Conservation (phyloP, 164 flowering plant genomes). For the Litsea cubeba region DNA sequence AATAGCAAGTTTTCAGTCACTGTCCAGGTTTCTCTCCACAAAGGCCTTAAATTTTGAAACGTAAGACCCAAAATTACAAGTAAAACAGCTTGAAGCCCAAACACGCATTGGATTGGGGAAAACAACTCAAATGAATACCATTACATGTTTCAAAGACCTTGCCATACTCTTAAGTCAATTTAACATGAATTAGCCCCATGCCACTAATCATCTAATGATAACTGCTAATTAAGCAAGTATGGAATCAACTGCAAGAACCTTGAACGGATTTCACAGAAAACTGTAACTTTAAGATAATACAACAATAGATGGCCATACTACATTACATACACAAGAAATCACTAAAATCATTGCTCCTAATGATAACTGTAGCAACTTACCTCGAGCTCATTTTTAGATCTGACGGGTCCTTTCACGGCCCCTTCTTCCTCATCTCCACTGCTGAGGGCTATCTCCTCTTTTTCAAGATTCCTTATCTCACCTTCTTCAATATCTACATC, state of each 20-base stretch:
- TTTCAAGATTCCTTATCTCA: constrained; percentile 47
- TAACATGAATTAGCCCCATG: too few relatives aligned
- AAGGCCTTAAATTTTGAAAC: too few relatives aligned
- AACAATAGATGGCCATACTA: too few relatives aligned
- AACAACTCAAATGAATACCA: not conserved
- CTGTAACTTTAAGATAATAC: too few relatives aligned
- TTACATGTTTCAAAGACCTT: not conserved
- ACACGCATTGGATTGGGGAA: not conserved
- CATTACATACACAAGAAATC: too few relatives aligned
- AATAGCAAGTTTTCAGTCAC: not conserved
- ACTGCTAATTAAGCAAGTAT: too few relatives aligned
- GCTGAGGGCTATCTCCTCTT: constrained; percentile 22
- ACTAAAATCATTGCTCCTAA: too few relatives aligned
- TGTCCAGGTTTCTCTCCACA: not conserved
- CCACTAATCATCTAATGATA: too few relatives aligned
- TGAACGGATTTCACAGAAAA: too few relatives aligned
- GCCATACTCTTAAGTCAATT: too few relatives aligned
- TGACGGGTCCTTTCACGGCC: constrained; percentile 43
- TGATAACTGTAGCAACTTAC: constrained; percentile 26
- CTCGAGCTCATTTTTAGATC: constrained; percentile 75
- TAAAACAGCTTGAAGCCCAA: too few relatives aligned
- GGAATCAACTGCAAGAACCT: too few relatives aligned
- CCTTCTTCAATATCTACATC: constrained; percentile 65
- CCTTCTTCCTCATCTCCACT: constrained; percentile 29
- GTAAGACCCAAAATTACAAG: not conserved